Percentiles rank a stretch among this genome's conserved stretches.
These are phyloP conservation scores for Colletotrichum sp. DNA, from an alignment of 2,329 filamentous ascomycete species.

Conservation along the genomic window DNA sequence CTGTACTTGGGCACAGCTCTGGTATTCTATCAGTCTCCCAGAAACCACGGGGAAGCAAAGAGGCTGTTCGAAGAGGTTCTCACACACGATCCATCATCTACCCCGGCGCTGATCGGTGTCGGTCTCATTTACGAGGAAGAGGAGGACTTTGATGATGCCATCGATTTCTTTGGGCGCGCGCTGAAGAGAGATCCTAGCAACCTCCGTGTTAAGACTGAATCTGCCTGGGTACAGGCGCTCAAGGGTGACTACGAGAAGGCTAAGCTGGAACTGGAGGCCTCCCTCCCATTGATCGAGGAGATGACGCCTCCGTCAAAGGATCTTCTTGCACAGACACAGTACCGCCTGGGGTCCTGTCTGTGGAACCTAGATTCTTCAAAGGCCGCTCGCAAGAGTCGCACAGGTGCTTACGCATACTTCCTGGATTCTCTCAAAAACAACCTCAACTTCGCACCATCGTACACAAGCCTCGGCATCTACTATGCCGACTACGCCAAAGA, in stretches of 20 bases:
- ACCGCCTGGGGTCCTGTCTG: constrained; percentile 84
- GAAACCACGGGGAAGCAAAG: constrained; percentile 88
- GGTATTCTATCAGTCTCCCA: constrained; percentile 88
- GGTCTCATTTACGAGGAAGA: constrained; percentile 94
- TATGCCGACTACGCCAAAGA: constrained; percentile 92
- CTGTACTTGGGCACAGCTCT: constrained; percentile 84
- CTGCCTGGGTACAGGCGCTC: constrained; percentile 90
- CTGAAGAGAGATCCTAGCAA: constrained; percentile 76
- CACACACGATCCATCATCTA: constrained; percentile 75
- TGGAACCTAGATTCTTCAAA: constrained; percentile 84
- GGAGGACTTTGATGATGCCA: constrained; percentile 82
- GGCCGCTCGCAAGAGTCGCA: constrained; percentile 77
- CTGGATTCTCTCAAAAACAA: constrained; percentile 85
- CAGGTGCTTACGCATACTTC: constrained; percentile 83
- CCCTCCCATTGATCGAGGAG: constrained; percentile 69
- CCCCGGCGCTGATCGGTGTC: constrained; percentile 83
- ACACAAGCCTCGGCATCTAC: constrained; percentile 88
- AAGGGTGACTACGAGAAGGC: constrained; percentile 76
- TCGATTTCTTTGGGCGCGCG: constrained; percentile 80
- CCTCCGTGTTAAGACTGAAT: constrained; percentile 80
- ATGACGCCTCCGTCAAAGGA: constrained; percentile 65
- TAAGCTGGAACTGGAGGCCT: constrained; percentile 72
- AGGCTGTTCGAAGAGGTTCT: constrained; percentile 84
- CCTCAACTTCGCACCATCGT: constrained; percentile 86
- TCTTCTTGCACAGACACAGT: constrained; percentile 84